phyloP scores from a whole-genome alignment of 345 rosid species.

The Hibiscus mutabilis region DNA sequence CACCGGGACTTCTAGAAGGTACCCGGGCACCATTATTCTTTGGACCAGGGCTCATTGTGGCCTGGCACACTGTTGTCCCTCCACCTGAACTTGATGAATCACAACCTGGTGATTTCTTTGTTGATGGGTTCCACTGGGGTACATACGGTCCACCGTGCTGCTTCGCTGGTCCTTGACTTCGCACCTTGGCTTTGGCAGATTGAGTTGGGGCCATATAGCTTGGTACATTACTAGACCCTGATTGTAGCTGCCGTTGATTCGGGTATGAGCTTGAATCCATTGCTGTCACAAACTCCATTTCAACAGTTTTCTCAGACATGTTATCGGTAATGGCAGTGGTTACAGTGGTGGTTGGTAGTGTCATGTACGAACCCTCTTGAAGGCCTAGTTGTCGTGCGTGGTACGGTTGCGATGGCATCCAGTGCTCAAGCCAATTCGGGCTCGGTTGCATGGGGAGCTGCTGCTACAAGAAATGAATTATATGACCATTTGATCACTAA shows the following conservation, averaged over 20 bases:
- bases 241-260: constrained; percentile 27
- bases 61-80: constrained; percentile 31
- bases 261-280: constrained; percentile 26
- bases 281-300: constrained; percentile 51
- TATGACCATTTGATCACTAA: neutral
- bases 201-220: constrained; percentile 90
- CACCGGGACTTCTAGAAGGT: constrained; percentile 19
- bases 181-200: constrained; percentile 80
- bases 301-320: constrained; percentile 78
- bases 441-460: neutral
- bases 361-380: constrained; percentile 42
- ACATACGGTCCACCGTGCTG: constrained; percentile 39
- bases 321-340: constrained; percentile 44
- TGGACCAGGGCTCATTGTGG: constrained; percentile 57
- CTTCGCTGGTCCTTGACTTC: constrained; percentile 35
- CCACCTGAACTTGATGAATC: constrained; percentile 78
- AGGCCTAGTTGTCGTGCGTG: constrained; percentile 32
- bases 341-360: too few species aligned
- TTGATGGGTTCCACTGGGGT: constrained; percentile 77
- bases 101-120: constrained; percentile 45
- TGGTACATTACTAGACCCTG: constrained; percentile 36
- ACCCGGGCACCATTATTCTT: constrained; percentile 23
- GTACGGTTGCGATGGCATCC: constrained; percentile 87
- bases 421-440: constrained; percentile 84
- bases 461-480: neutral